These are phyloP conservation scores for Globisporangium echinulatum DNA, from an alignment of 352 stramenopile species.

Conservation along the genomic window DNA sequence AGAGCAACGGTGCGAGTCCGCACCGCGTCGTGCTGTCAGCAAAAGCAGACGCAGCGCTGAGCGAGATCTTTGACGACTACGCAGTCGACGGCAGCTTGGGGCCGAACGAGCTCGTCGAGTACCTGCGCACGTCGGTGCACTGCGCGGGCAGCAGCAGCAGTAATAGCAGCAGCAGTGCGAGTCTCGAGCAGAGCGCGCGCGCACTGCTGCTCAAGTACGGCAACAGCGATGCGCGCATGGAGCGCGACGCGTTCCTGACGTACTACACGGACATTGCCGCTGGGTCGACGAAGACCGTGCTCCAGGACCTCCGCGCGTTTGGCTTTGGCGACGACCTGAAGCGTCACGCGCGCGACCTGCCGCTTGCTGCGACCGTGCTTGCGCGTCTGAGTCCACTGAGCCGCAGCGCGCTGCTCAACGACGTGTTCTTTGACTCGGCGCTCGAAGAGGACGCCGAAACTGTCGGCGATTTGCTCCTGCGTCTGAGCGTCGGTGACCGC, in stretches of 20 bases:
- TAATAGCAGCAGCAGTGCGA: not conserved
- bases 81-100: constrained; percentile 36
- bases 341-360: constrained; percentile 27
- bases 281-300: constrained; percentile 71
- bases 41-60: constrained; percentile 65
- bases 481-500: constrained; percentile 58
- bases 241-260: constrained; percentile 70
- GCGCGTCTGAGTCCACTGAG: constrained; percentile 50
- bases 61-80: constrained; percentile 72
- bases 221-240: constrained; percentile 33
- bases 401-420: constrained; percentile 53
- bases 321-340: constrained; percentile 81
- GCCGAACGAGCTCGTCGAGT: constrained; percentile 54
- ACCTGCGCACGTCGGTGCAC: constrained; percentile 66
- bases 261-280: constrained; percentile 79
- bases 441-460: constrained; percentile 85
- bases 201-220: constrained; percentile 71
- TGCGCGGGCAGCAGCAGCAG: constrained; percentile 33
- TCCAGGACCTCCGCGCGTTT: constrained; percentile 73
- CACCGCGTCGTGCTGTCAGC: constrained; percentile 65
- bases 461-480: constrained; percentile 63
- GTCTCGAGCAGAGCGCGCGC: constrained; percentile 57
- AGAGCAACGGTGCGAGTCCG: constrained; percentile 62
- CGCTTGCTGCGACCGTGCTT: constrained; percentile 35
- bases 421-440: constrained; percentile 82